Evolutionary conservation across 768 basidiomycete genomes (phyloP).

Genomic region (Naematelia encephala): DNA sequence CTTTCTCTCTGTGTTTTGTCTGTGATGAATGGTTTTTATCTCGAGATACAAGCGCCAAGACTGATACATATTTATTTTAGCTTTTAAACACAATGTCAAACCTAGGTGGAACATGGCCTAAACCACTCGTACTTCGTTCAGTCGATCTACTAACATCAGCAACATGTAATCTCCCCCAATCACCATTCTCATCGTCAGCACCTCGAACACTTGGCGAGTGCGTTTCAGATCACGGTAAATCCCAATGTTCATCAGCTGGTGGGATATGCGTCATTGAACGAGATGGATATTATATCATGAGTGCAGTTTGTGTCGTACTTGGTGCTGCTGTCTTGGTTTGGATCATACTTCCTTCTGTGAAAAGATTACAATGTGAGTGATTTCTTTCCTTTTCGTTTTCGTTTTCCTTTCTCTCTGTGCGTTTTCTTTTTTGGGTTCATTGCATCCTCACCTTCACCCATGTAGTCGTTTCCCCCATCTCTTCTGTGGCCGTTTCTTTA

Average conservation of each 20-base stretch:
- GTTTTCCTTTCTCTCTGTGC: background rate
- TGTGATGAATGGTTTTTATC: too few species aligned
- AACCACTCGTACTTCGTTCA: slow-evolving; percentile 90
- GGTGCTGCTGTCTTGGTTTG: slow-evolving; percentile 70
- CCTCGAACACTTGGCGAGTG: slow-evolving; percentile 60
- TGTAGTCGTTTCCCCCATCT: background rate
- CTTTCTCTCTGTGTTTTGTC: too few species aligned
- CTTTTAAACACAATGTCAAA: slow-evolving; percentile 89
- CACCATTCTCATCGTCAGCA: background rate
- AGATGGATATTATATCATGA: slow-evolving; percentile 90
- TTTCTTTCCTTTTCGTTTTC: background rate
- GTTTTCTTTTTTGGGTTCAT: background rate
- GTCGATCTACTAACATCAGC: slow-evolving; percentile 86
- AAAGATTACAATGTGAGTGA: slow-evolving; percentile 74
- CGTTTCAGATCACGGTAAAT: slow-evolving; percentile 86
- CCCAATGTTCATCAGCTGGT: slow-evolving; percentile 66
- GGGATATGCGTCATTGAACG: slow-evolving; percentile 77
- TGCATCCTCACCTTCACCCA: background rate
- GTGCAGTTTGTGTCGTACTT: slow-evolving; percentile 69
- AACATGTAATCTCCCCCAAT: slow-evolving; percentile 57
- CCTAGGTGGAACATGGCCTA: slow-evolving; percentile 96
- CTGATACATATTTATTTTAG: too few species aligned
- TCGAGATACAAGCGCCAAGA: too few species aligned
- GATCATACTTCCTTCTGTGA: slow-evolving; percentile 80
- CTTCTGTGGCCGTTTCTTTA: background rate